Evolutionary conservation across 2,329 filamentous ascomycete genomes (phyloP).

Genomic region (Hysterium pulicare): DNA sequence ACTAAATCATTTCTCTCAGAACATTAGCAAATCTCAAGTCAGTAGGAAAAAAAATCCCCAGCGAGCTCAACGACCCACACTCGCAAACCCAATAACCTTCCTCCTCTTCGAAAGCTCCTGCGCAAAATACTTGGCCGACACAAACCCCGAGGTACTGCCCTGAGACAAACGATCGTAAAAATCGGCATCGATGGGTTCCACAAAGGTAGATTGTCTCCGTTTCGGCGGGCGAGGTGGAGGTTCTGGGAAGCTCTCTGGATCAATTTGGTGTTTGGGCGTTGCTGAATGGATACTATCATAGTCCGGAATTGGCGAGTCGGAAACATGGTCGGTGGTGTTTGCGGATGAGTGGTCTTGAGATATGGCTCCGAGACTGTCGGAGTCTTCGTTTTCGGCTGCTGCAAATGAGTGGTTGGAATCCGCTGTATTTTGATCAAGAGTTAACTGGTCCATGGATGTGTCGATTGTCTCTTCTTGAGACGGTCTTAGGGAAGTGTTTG

Average conservation of each 20-base stretch:
- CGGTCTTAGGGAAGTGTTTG: background rate
- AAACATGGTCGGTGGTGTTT: background rate
- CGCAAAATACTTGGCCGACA: background rate
- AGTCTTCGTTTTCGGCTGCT: no score
- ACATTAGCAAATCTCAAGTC: no score
- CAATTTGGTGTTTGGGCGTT: background rate
- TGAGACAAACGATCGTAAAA: background rate
- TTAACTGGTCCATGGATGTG: background rate
- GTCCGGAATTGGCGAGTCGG: background rate
- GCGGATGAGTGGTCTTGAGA: background rate
- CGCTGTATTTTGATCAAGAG: background rate
- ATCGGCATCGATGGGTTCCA: background rate
- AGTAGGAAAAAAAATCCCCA: no score
- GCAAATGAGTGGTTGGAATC: background rate
- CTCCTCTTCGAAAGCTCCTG: background rate
- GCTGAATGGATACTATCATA: background rate
- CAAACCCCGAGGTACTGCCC: background rate
- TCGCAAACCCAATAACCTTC: no score
- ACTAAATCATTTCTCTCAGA: no score
- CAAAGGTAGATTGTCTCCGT: background rate
- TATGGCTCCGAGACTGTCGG: no score
- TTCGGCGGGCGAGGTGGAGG: no score
- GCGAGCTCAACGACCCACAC: no score
- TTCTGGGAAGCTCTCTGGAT: no score
- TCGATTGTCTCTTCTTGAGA: slow-evolving; percentile 11